A percentile compares a stretch with the other conserved stretches of the same genome.
Conservation (phyloP, 1,139 yeast species). For the Pichia sp. region DNA sequence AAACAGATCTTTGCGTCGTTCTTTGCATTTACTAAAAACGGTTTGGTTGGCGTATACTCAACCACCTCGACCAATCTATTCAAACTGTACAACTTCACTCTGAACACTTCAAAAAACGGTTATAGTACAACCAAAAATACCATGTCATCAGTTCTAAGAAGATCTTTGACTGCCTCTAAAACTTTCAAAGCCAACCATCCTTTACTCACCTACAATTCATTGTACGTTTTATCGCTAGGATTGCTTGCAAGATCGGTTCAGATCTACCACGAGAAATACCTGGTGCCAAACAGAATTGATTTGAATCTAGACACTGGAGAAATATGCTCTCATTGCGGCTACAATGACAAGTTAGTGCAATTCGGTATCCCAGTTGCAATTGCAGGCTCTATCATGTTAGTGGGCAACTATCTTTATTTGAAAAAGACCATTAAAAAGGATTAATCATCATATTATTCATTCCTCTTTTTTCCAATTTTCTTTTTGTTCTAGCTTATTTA, state of each 20-base stretch:
- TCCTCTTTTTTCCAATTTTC: no score
- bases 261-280: slow-evolving; percentile 4
- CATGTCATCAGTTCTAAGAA: no score
- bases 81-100: no score
- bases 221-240: slow-evolving; percentile 5
- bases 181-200: slow-evolving; percentile 1
- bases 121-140: no score
- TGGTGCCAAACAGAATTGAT: background rate
- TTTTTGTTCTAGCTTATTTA: no score
- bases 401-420: slow-evolving; percentile 11
- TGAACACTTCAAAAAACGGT: no score
- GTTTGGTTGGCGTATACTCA: no score
- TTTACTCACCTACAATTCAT: slow-evolving; percentile 6
- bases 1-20: no score
- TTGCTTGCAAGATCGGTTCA: slow-evolving; percentile 4
- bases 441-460: background rate
- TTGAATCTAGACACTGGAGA: background rate
- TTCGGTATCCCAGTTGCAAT: slow-evolving; percentile 5
- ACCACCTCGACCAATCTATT: no score
- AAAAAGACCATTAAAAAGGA: slow-evolving; percentile 4
- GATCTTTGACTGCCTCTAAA: no score
- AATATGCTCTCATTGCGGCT: slow-evolving; percentile 4
- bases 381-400: slow-evolving; percentile 7
- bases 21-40: no score
- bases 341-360: slow-evolving; percentile 2